These are phyloP conservation scores for Exophiala spinifera DNA, from an alignment of 2,329 filamentous ascomycete genomes.

Conservation along the genomic window DNA sequence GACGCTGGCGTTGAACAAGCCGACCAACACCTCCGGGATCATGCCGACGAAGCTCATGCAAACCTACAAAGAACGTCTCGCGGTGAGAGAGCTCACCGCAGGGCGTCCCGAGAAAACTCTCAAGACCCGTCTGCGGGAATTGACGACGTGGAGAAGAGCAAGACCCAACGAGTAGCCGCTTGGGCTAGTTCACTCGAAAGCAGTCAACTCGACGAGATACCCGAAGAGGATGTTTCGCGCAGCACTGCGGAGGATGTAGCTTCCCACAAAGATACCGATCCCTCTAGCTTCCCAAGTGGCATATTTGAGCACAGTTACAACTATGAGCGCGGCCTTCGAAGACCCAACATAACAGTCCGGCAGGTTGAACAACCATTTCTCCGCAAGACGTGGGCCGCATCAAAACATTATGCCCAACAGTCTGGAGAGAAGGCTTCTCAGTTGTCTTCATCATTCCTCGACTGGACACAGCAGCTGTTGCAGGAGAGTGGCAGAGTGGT, in stretches of 20 bases:
- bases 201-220: slow-evolving; percentile 23
- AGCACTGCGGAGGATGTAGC: slow-evolving; percentile 14
- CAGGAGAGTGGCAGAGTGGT: slow-evolving; percentile 11
- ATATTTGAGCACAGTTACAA: slow-evolving; percentile 30
- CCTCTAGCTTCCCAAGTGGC: slow-evolving; percentile 29
- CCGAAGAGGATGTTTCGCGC: slow-evolving; percentile 19
- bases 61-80: slow-evolving; percentile 18
- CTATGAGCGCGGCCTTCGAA: slow-evolving; percentile 27
- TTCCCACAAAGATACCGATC: slow-evolving; percentile 21
- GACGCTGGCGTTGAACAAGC: slow-evolving; percentile 33
- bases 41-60: slow-evolving; percentile 19
- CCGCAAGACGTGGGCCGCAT: slow-evolving; percentile 5
- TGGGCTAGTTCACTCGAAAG: slow-evolving; percentile 25
- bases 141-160: slow-evolving; percentile 19
- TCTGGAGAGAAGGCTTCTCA: slow-evolving; percentile 2
- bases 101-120: slow-evolving; percentile 27
- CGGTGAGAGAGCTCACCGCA: slow-evolving; percentile 27
- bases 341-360: slow-evolving; percentile 20
- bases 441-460: not conserved
- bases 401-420: not conserved
- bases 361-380: slow-evolving; percentile 7
- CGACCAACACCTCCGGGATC: slow-evolving; percentile 23
- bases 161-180: slow-evolving; percentile 21
- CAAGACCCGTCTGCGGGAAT: slow-evolving; percentile 22
- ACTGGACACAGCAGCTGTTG: slow-evolving; percentile 17